phyloP scores from a whole-genome alignment of 805 yeast genomes.

The Metschnikowia dekortorum region DNA sequence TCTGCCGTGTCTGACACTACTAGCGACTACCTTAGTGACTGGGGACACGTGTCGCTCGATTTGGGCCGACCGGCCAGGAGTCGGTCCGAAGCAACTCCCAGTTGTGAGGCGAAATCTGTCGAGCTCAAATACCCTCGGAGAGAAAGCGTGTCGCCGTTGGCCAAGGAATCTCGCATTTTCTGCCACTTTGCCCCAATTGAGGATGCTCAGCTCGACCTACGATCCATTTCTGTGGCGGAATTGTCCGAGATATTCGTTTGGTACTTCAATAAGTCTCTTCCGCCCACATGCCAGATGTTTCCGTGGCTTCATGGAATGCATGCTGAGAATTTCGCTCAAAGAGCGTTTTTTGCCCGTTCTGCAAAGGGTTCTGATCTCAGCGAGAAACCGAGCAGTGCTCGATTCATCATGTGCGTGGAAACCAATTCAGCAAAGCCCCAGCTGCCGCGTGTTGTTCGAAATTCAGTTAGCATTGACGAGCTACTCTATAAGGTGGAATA shows the following conservation, averaged over 20 bases:
- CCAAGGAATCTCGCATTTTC: conserved; percentile 14
- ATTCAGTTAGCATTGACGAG: conserved; percentile 52
- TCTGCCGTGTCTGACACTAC: neutral
- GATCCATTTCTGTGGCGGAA: conserved; percentile 5
- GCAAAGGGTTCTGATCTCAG: neutral
- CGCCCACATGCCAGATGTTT: conserved; percentile 65
- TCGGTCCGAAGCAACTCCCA: neutral
- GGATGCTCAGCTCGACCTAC: conserved; percentile 2
- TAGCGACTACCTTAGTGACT: neutral
- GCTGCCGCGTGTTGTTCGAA: conserved; percentile 35
- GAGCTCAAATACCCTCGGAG: conserved; percentile 5
- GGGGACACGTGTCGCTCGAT: neutral
- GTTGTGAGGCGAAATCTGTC: neutral
- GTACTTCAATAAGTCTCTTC: conserved; percentile 42
- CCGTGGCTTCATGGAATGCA: conserved; percentile 91
- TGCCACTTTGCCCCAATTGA: neutral
- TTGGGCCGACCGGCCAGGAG: neutral
- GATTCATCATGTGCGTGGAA: conserved; percentile 38
- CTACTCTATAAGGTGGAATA: conserved; percentile 47
- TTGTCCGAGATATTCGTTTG: conserved; percentile 24
- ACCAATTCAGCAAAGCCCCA: neutral
- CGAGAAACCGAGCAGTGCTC: conserved; percentile 24
- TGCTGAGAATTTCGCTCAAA: conserved; percentile 50
- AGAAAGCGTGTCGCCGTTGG: conserved; percentile 18
- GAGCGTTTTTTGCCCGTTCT: conserved; percentile 35